Percentiles rank a stretch among this genome's conserved stretches.
phyloP scores from a whole-genome alignment of 768 basidiomycete genomes.

The Naematelia encephala region DNA sequence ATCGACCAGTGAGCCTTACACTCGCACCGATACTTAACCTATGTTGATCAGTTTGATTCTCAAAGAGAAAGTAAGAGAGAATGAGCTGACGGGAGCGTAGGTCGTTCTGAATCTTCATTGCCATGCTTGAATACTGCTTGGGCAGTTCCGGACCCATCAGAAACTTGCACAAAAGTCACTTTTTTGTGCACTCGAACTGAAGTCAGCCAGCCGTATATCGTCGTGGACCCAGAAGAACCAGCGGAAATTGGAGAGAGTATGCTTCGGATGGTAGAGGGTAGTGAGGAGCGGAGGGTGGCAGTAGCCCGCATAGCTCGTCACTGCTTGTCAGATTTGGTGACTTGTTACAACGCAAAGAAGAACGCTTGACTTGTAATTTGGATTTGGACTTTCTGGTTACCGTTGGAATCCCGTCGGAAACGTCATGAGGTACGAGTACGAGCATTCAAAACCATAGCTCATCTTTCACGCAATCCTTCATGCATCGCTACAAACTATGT shows the following conservation, averaged over 20 bases:
- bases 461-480: no score
- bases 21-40: conserved; percentile 61
- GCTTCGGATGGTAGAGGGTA: conserved; percentile 10
- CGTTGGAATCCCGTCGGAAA: no score
- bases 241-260: background rate
- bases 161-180: conserved; percentile 71
- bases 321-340: no score
- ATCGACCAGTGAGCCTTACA: conserved; percentile 56
- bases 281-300: background rate
- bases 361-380: no score
- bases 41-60: no score
- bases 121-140: conserved; percentile 71
- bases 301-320: conserved; percentile 4
- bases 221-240: conserved; percentile 5
- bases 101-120: conserved; percentile 10
- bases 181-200: conserved; percentile 82
- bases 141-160: conserved; percentile 74
- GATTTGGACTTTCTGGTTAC: no score
- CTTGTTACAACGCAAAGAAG: no score
- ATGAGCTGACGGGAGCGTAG: background rate
- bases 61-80: background rate
- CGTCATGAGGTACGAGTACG: no score
- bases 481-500: no score
- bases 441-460: no score
- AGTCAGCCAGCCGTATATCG: conserved; percentile 76